A percentile compares a stretch with the other conserved stretches of the same genome.
phyloP scores from a whole-genome alignment of 2,329 filamentous ascomycete genomes.

The Diaporthe amygdali region DNA sequence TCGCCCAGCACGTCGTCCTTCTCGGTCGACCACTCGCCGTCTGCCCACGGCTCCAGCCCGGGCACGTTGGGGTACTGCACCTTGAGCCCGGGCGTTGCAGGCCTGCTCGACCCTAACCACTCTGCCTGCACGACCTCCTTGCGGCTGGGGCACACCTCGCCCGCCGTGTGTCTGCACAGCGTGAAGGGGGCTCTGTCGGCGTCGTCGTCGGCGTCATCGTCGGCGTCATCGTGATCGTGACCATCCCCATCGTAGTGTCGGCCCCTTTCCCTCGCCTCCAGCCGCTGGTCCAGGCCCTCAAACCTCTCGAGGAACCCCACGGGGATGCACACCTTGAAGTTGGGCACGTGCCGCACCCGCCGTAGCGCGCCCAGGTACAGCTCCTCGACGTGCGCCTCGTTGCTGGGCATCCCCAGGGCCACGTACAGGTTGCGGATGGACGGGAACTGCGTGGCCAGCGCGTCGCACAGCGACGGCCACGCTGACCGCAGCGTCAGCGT shows the following conservation, averaged over 20 bases:
- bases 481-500: conserved; percentile 20
- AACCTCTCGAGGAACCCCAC: conserved; percentile 21
- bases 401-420: conserved; percentile 19
- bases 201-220: not conserved
- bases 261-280: not conserved
- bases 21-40: conserved; percentile 6
- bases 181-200: not conserved
- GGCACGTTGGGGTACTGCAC: conserved; percentile 17
- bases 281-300: conserved; percentile 6
- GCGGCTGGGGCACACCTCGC: conserved; percentile 23
- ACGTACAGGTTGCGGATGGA: conserved; percentile 24
- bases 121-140: conserved; percentile 24
- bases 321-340: conserved; percentile 25
- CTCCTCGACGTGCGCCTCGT: conserved; percentile 17
- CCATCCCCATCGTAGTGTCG: too few relatives aligned
- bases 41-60: conserved; percentile 20
- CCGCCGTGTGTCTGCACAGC: conserved; percentile 24
- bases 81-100: conserved; percentile 15
- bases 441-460: conserved; percentile 17
- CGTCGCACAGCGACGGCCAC: conserved; percentile 24
- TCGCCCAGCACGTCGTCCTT: conserved; percentile 3
- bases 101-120: conserved; percentile 23
- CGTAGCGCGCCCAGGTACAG: conserved; percentile 19
- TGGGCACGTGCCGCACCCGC: conserved; percentile 10
- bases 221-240: not conserved